Evolutionary conservation across 768 basidiomycete species (phyloP).

Genomic region (Leucosporidium creatinivorum): DNA sequence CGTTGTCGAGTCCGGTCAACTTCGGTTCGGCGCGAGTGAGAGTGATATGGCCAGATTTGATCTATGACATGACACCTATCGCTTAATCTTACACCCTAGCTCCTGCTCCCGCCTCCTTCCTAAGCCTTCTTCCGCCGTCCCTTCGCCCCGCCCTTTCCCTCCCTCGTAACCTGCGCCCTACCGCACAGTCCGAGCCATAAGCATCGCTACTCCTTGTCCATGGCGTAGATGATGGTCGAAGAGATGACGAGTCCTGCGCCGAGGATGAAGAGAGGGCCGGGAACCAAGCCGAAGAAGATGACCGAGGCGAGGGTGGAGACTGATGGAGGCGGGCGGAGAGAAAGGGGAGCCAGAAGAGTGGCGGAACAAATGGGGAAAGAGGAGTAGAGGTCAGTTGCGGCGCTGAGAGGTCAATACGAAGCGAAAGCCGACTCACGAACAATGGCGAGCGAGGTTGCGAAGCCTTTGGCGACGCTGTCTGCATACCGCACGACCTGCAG

Average conservation of each 20-base stretch:
- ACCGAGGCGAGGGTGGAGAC: conserved; percentile 18
- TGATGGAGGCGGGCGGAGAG: neutral
- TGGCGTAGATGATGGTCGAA: conserved; percentile 23
- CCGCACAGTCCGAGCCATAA: neutral
- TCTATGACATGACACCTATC: no score
- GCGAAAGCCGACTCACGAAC: conserved; percentile 13
- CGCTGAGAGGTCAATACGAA: neutral
- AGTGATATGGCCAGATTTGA: no score
- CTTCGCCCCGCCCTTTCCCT: no score
- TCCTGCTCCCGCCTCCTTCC: no score
- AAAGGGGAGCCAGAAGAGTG: no score
- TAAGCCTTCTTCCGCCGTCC: no score
- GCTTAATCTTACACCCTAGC: no score
- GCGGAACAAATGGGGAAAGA: neutral
- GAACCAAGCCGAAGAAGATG: conserved; percentile 5
- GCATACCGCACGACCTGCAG: conserved; percentile 31
- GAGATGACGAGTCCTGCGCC: conserved; percentile 17
- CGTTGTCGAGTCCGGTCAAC: no score
- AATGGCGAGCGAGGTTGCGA: conserved; percentile 36
- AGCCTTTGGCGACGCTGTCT: conserved; percentile 36
- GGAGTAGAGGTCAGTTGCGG: neutral
- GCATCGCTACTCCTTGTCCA: conserved; percentile 1
- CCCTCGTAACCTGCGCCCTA: no score
- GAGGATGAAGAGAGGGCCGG: conserved; percentile 3
- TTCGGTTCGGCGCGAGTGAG: no score